Evolutionary conservation across 2,329 filamentous ascomycete genomes (phyloP).

Genomic region (Fonsecaea monophora): DNA sequence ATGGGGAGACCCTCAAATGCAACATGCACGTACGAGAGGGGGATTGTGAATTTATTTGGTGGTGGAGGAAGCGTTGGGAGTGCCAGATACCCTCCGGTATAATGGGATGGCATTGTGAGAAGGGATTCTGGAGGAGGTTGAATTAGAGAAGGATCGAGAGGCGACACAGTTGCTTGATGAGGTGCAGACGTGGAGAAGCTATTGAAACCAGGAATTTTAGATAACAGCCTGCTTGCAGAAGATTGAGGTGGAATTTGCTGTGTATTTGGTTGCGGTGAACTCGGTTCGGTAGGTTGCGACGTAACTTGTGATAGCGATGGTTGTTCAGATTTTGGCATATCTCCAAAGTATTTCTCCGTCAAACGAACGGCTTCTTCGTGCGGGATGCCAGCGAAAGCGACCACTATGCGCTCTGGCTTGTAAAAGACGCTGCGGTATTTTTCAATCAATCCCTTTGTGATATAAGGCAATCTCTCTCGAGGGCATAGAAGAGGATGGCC

Average conservation of each 20-base stretch:
- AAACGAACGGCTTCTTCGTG: constrained; percentile 80
- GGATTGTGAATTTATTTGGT: constrained; percentile 75
- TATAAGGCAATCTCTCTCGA: constrained; percentile 76
- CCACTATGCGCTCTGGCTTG: constrained; percentile 86
- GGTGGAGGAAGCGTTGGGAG: constrained; percentile 81
- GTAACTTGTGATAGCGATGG: constrained; percentile 38
- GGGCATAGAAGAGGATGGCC: constrained; percentile 94
- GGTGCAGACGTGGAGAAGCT: constrained; percentile 79
- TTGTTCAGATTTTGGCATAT: constrained; percentile 68
- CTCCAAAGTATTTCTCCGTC: constrained; percentile 85
- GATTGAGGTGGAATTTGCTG: constrained; percentile 45
- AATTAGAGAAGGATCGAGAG: constrained; percentile 57
- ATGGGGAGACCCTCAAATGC: constrained; percentile 95
- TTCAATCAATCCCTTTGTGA: constrained; percentile 74
- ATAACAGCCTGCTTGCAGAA: constrained; percentile 66
- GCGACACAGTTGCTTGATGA: constrained; percentile 64
- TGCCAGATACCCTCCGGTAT: constrained; percentile 91
- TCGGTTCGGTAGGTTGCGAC: constrained; percentile 42
- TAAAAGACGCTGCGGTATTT: constrained; percentile 85
- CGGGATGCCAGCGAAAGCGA: constrained; percentile 91
- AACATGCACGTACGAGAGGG: constrained; percentile 90
- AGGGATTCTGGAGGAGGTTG: constrained; percentile 59
- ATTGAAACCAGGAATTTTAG: constrained; percentile 88
- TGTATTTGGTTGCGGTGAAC: constrained; percentile 49
- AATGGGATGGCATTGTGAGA: constrained; percentile 72